These are phyloP conservation scores for Hypoxylon sp. DNA, from an alignment of 2,329 filamentous ascomycete species.

Conservation along the genomic window DNA sequence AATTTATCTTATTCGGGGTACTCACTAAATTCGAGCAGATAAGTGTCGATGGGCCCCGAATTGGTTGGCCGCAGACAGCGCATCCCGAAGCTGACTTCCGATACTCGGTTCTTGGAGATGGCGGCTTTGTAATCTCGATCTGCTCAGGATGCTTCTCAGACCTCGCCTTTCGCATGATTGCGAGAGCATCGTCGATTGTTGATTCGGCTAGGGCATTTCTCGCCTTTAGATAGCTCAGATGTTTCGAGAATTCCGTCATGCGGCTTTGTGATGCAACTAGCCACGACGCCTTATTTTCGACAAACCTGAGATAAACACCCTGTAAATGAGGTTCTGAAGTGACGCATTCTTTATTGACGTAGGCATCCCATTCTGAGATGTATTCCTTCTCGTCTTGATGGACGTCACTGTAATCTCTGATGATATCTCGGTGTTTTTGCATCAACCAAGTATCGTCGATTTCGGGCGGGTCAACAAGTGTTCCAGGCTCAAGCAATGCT, in stretches of 20 bases:
- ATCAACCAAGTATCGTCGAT: slow-evolving; percentile 69
- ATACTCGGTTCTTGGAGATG: slow-evolving; percentile 54
- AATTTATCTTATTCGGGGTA: slow-evolving; percentile 16
- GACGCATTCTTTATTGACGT: slow-evolving; percentile 66
- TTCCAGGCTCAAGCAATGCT: slow-evolving; percentile 64
- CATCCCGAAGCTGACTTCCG: slow-evolving; percentile 64
- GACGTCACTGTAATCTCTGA: slow-evolving; percentile 71
- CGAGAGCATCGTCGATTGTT: slow-evolving; percentile 61
- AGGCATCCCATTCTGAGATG: slow-evolving; percentile 71
- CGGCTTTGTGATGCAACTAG: slow-evolving; percentile 64
- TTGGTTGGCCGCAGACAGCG: slow-evolving; percentile 63
- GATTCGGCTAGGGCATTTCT: slow-evolving; percentile 63
- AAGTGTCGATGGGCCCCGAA: slow-evolving; percentile 64
- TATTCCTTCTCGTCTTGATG: slow-evolving; percentile 70
- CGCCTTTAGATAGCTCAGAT: slow-evolving; percentile 66
- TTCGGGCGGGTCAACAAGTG: slow-evolving; percentile 61
- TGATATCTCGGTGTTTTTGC: slow-evolving; percentile 71
- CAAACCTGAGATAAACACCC: slow-evolving; percentile 67
- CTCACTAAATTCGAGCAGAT: slow-evolving; percentile 67
- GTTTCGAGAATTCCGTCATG: slow-evolving; percentile 69
- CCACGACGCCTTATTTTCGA: slow-evolving; percentile 67
- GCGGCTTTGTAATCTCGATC: slow-evolving; percentile 43
- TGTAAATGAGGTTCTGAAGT: slow-evolving; percentile 68
- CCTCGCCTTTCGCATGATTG: slow-evolving; percentile 62
- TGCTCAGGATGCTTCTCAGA: slow-evolving; percentile 50